Percentiles rank a stretch among this genome's conserved stretches.
These are phyloP conservation scores for Penicillium sp. DNA, from an alignment of 2,329 filamentous ascomycete genomes.

Conservation along the genomic window DNA sequence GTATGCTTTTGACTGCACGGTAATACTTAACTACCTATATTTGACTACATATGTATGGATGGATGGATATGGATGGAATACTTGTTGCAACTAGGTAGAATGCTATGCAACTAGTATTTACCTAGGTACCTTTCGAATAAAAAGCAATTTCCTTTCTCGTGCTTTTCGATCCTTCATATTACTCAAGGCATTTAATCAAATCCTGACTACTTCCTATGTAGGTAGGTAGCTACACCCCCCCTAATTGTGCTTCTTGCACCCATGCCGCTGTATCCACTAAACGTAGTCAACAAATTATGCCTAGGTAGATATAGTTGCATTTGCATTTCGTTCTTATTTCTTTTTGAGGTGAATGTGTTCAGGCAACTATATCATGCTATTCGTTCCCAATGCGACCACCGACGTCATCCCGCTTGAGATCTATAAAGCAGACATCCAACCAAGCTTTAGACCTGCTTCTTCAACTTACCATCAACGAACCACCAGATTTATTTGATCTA, in stretches of 20 bases:
- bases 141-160: too few relatives aligned
- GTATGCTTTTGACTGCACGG: neutral
- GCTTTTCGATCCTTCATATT: too few relatives aligned
- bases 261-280: neutral
- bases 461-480: neutral
- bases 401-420: constrained; percentile 20
- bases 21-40: neutral
- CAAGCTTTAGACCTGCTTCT: neutral
- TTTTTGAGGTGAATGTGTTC: neutral
- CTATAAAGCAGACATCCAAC: constrained; percentile 9
- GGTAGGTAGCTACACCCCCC: too few relatives aligned
- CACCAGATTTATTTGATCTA: neutral
- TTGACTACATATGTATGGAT: neutral
- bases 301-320: neutral
- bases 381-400: constrained; percentile 11
- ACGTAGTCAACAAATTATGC: too few relatives aligned
- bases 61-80: too few relatives aligned
- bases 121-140: too few relatives aligned
- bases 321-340: neutral
- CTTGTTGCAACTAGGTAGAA: too few relatives aligned
- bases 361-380: neutral
- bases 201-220: too few relatives aligned
- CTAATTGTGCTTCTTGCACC: neutral
- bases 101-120: too few relatives aligned
- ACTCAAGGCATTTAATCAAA: too few relatives aligned